Conservation (phyloP, 2,329 filamentous ascomycete genomes). For the Fusarium camptoceras region DNA sequence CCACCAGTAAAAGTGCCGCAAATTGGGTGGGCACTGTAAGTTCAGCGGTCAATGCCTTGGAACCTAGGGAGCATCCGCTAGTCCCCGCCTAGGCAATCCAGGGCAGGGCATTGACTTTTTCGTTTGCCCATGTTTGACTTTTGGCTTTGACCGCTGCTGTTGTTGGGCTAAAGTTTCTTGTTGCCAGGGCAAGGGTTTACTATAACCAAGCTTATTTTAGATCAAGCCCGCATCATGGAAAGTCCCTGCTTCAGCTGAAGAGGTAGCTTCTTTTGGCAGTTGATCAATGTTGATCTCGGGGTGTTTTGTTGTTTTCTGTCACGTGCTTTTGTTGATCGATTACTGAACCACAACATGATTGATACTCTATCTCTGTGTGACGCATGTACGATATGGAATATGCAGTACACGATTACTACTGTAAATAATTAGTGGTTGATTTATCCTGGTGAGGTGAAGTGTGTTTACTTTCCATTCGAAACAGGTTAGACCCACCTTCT, state of each 20-base stretch:
- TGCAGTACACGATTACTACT: constrained; percentile 4
- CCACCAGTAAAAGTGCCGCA: not conserved
- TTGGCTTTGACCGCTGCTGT: constrained; percentile 36
- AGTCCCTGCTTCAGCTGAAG: not conserved
- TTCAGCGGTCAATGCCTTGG: constrained; percentile 34
- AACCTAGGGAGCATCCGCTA: constrained; percentile 33
- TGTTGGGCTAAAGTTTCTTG: constrained; percentile 31
- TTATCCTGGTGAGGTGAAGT: constrained; percentile 1
- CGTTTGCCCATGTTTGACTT: not conserved
- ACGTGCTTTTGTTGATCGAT: constrained; percentile 31
- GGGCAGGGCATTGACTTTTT: constrained; percentile 25
- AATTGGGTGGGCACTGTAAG: not conserved
- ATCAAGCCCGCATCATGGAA: constrained; percentile 8
- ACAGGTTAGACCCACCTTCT: constrained; percentile 33
- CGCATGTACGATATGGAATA: constrained; percentile 21
- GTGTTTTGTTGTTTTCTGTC: constrained; percentile 8
- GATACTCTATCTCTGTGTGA: constrained; percentile 27
- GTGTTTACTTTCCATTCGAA: constrained; percentile 46
- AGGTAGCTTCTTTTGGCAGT: not conserved
- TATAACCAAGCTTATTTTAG: constrained; percentile 29
- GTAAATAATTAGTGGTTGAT: constrained; percentile 8
- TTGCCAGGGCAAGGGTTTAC: constrained; percentile 26
- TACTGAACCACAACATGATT: constrained; percentile 20
- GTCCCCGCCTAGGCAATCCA: constrained; percentile 21
- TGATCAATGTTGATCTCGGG: not conserved